A percentile compares a stretch with the other conserved stretches of the same genome.
Conservation (phyloP, 192 early-diverging fungal species). For the Coemansia sp. region DNA sequence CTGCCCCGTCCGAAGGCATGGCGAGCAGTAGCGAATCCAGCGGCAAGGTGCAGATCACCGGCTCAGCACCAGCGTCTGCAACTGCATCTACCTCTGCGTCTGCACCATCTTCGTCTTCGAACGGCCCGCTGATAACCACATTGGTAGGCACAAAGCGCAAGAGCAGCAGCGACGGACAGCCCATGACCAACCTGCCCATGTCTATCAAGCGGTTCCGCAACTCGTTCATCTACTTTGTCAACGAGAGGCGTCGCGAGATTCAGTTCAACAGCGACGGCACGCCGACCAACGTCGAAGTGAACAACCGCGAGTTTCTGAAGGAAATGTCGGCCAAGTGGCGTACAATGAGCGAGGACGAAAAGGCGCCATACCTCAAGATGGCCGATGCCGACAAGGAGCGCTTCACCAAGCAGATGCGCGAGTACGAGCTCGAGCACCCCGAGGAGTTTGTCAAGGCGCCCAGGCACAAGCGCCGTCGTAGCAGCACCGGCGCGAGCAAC, state of each 20-base stretch:
- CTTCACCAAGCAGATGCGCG: slow-evolving; percentile 39
- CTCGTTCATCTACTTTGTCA: slow-evolving; percentile 53
- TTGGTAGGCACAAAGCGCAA: slow-evolving; percentile 49
- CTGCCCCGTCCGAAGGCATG: not conserved
- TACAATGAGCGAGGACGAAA: slow-evolving; percentile 37
- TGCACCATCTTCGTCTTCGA: slow-evolving; percentile 7
- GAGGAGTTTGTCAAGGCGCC: slow-evolving; percentile 19
- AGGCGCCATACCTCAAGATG: slow-evolving; percentile 32
- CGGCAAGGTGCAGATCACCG: not conserved
- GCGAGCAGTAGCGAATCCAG: not conserved
- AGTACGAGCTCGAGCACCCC: slow-evolving; percentile 40
- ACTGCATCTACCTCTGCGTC: no score
- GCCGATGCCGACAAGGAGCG: slow-evolving; percentile 48
- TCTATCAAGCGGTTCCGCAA: slow-evolving; percentile 53
- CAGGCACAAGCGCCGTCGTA: slow-evolving; percentile 27
- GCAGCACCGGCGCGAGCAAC: slow-evolving; percentile 26
- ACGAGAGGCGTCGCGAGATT: slow-evolving; percentile 30
- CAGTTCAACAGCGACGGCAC: slow-evolving; percentile 19
- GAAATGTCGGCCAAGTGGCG: slow-evolving; percentile 49
- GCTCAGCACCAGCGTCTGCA: slow-evolving; percentile 7
- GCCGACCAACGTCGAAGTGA: slow-evolving; percentile 27
- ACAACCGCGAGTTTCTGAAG: slow-evolving; percentile 48
- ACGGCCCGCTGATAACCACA: slow-evolving; percentile 32
- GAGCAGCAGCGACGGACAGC: slow-evolving; percentile 38
- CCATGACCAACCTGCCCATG: slow-evolving; percentile 37